Evolutionary conservation across 1,284 basidiomycete species (phyloP).

Genomic region (Sutorius eximius): DNA sequence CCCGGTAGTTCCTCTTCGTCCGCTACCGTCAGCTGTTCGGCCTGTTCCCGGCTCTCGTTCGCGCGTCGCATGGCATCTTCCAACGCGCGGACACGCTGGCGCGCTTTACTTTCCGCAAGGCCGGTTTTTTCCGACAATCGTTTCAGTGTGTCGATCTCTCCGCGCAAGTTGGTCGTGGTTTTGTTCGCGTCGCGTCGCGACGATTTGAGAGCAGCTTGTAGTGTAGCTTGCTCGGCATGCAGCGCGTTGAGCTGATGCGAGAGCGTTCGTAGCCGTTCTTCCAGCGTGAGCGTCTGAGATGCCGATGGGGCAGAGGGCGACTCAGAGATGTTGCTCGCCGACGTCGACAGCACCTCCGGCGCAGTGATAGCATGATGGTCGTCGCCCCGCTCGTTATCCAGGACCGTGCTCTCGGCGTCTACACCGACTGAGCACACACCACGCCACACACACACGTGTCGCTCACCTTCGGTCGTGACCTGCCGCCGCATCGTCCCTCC

Average conservation of each 20-base stretch:
- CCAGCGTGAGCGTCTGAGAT: conserved; percentile 42
- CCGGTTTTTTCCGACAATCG: conserved; percentile 70
- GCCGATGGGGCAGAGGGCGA: conserved; percentile 21
- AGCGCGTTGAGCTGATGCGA: conserved; percentile 57
- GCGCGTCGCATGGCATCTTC: conserved; percentile 76
- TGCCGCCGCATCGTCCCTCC: conserved; percentile 57
- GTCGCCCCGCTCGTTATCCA: conserved; percentile 21
- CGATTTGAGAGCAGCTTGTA: conserved; percentile 63
- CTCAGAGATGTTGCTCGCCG: conserved; percentile 18
- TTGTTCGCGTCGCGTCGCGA: conserved; percentile 74
- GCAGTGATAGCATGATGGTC: conserved; percentile 12
- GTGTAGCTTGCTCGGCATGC: conserved; percentile 57
- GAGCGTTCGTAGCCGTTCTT: conserved; percentile 63
- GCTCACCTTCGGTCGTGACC: conserved; percentile 61
- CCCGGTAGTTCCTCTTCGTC: conserved; percentile 54
- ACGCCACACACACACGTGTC: conserved; percentile 15
- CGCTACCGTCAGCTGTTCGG: conserved; percentile 49
- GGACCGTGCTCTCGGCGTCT: conserved; percentile 28
- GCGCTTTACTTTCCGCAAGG: conserved; percentile 61
- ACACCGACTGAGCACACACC: conserved; percentile 8
- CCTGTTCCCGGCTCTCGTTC: conserved; percentile 55
- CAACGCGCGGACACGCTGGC: conserved; percentile 73
- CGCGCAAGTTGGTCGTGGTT: conserved; percentile 66
- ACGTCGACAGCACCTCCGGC: conserved; percentile 21
- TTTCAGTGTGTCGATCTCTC: conserved; percentile 74